Percentiles rank a stretch among this genome's conserved stretches.
These are phyloP conservation scores for Peronospora belbahrii DNA, from an alignment of 352 stramenopile species.

Conservation along the genomic window DNA sequence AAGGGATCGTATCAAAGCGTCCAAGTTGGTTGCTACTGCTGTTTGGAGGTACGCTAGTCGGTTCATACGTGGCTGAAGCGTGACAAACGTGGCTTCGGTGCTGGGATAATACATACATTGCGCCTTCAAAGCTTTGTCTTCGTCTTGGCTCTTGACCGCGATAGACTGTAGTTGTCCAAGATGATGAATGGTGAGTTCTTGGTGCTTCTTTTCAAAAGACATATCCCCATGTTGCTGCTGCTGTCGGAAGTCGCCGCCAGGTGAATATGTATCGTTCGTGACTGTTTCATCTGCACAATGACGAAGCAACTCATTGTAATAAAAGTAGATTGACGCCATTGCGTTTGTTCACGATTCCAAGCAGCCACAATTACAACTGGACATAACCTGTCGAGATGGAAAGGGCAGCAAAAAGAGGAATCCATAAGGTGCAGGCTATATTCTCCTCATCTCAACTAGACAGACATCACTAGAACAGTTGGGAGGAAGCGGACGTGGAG, in stretches of 20 bases:
- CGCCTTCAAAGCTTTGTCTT: background rate
- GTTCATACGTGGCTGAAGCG: slow-evolving; percentile 24
- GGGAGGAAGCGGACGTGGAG: slow-evolving; percentile 3
- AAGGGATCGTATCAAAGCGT: slow-evolving; percentile 18
- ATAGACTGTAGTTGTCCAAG: background rate
- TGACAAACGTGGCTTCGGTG: slow-evolving; percentile 13
- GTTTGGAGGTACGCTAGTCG: slow-evolving; percentile 16
- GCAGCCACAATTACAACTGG: background rate
- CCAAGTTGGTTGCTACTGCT: slow-evolving; percentile 13
- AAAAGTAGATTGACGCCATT: slow-evolving; percentile 28
- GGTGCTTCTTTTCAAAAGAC: background rate
- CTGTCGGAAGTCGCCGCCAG: background rate
- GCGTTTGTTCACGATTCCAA: background rate
- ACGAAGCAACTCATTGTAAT: slow-evolving; percentile 25
- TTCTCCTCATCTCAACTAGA: background rate
- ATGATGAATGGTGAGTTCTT: background rate
- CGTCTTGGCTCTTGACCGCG: slow-evolving; percentile 11
- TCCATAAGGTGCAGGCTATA: slow-evolving; percentile 3
- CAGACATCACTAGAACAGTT: slow-evolving; percentile 4
- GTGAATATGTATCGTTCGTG: background rate
- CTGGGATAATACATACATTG: background rate
- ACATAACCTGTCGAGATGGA: background rate
- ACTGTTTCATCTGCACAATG: slow-evolving; percentile 17
- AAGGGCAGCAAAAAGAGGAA: slow-evolving; percentile 5
- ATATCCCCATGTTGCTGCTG: slow-evolving; percentile 4